phyloP scores from a whole-genome alignment of 371 early-diverging fungal species.

The Actinomortierella wolfii region DNA sequence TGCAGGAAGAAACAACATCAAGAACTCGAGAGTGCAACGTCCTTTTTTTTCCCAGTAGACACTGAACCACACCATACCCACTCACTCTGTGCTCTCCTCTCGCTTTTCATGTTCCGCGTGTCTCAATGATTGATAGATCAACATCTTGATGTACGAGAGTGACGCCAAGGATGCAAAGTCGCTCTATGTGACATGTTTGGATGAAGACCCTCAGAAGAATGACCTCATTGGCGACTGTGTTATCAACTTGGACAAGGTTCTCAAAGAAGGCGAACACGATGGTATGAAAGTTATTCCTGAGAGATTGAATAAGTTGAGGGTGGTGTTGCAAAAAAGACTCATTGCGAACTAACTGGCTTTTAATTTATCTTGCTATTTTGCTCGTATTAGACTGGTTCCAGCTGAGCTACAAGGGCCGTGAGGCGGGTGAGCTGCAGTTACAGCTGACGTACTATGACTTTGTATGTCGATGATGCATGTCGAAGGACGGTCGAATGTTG shows the following conservation, averaged over 20 bases:
- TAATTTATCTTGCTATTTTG: background rate
- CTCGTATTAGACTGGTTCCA: constrained; percentile 55
- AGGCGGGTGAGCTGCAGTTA: constrained; percentile 59
- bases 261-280: constrained; percentile 70
- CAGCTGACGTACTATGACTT: constrained; percentile 64
- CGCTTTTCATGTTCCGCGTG: constrained; percentile 26
- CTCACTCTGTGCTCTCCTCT: constrained; percentile 33
- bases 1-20: no score
- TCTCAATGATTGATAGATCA: constrained; percentile 25
- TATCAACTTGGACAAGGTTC: constrained; percentile 63
- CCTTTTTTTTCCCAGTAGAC: no score
- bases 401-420: constrained; percentile 54
- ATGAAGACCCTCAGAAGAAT: constrained; percentile 50
- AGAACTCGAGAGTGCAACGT: no score
- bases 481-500: background rate
- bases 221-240: constrained; percentile 69
- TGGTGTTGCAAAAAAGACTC: no score
- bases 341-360: no score
- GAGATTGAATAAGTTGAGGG: no score
- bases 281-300: constrained; percentile 50
- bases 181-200: constrained; percentile 34
- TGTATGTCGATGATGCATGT: constrained; percentile 44
- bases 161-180: constrained; percentile 41
- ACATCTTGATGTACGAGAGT: constrained; percentile 34
- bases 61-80: no score